Conservation (phyloP, 768 basidiomycete species). For the Pleurotus eryngii region DNA sequence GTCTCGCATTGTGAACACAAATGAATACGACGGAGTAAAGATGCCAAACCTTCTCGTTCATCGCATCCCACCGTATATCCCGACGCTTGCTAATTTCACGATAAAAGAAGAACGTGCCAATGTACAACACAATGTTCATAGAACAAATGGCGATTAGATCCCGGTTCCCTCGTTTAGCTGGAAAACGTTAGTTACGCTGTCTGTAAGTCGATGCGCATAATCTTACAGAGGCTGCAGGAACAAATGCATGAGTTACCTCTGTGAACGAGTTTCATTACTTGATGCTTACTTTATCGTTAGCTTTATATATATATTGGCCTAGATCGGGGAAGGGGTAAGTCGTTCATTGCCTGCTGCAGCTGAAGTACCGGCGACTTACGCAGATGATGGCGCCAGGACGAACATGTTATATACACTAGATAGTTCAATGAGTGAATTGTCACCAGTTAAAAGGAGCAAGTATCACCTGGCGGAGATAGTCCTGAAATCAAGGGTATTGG, state of each 20-base stretch:
- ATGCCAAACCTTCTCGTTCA: conserved; percentile 40
- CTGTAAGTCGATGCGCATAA: background rate
- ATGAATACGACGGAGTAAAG: background rate
- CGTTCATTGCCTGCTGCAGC: background rate
- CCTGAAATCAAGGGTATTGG: conserved; percentile 11
- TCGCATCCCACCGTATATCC: conserved; percentile 48
- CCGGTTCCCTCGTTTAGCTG: conserved; percentile 59
- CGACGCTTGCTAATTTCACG: conserved; percentile 44
- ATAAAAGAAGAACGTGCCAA: conserved; percentile 54
- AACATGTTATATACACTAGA: conserved; percentile 57
- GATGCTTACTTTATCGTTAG: conserved; percentile 40
- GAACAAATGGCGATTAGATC: conserved; percentile 50
- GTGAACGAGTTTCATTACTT: too few species aligned
- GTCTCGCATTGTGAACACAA: background rate
- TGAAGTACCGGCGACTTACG: conserved; percentile 23
- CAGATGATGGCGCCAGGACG: conserved; percentile 50
- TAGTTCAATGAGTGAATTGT: too few species aligned
- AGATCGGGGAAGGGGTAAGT: conserved; percentile 2
- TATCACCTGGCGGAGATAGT: conserved; percentile 31
- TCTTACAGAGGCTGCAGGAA: conserved; percentile 25
- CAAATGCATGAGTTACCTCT: too few species aligned
- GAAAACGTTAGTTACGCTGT: background rate
- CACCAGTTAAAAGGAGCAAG: too few species aligned
- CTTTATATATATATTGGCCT: conserved; percentile 56
- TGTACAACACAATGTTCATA: conserved; percentile 53